These are phyloP conservation scores for Cerioporus squamosus DNA, from an alignment of 1,284 basidiomycete genomes.

Conservation along the genomic window DNA sequence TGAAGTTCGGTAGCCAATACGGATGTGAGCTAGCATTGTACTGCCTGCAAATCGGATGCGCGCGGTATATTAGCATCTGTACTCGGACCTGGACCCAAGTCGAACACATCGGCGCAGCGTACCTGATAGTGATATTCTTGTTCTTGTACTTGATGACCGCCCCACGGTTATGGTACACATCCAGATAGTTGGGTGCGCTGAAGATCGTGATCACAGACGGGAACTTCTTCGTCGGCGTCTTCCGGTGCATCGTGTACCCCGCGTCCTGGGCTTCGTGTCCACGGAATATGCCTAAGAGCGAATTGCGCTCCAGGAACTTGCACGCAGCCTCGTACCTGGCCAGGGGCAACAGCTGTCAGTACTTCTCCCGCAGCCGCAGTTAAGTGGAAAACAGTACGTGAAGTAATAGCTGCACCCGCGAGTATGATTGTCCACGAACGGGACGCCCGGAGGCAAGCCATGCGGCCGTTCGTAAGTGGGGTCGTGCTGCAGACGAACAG, in stretches of 20 bases:
- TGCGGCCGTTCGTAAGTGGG: slow-evolving; percentile 39
- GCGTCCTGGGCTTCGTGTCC: slow-evolving; percentile 99
- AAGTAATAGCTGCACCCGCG: slow-evolving; percentile 96
- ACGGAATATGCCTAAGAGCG: slow-evolving; percentile 91
- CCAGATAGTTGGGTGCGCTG: slow-evolving; percentile 96
- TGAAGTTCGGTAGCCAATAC: slow-evolving; percentile 94
- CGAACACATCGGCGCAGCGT: not conserved
- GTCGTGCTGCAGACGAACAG: slow-evolving; percentile 37
- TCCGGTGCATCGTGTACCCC: slow-evolving; percentile 95
- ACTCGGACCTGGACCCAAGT: not conserved
- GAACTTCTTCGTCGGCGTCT: slow-evolving; percentile 89
- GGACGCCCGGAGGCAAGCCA: slow-evolving; percentile 46
- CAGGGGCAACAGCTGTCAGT: not conserved
- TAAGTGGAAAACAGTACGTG: slow-evolving; percentile 67
- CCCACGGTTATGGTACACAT: slow-evolving; percentile 95
- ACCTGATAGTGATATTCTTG: slow-evolving; percentile 94
- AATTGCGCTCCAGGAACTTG: slow-evolving; percentile 92
- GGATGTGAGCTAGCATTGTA: slow-evolving; percentile 96
- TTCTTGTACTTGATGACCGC: slow-evolving; percentile 98
- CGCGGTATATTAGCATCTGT: not conserved
- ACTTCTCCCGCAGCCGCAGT: not conserved
- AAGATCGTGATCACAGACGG: slow-evolving; percentile 97
- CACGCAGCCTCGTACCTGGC: slow-evolving; percentile 90
- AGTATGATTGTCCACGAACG: slow-evolving; percentile 88
- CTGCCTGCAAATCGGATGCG: slow-evolving; percentile 47